Base-by-base conservation (phyloP, 2,329 filamentous ascomycete genomes). In the Berkeleyomyces basicola region DNA sequence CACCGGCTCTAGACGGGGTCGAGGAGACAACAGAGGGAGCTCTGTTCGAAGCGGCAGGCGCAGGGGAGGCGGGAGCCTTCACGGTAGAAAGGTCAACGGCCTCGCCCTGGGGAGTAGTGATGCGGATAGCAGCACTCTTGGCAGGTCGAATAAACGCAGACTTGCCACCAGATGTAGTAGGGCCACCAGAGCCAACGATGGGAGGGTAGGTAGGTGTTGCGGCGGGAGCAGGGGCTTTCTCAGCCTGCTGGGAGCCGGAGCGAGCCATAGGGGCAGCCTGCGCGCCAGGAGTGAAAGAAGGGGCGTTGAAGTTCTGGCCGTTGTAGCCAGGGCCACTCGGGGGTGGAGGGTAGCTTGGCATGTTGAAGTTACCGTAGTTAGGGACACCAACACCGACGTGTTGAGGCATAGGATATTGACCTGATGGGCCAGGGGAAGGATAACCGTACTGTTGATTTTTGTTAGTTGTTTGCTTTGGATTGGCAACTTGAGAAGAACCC, bases 81-180 rank as follows among this genome's bases (percentile, higher is more conserved):
- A 81, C 74, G 62, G 74, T 82, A 71, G 76, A 88, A 76, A 78
- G 81, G 68, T 90, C 84, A 10, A 96, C 77, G 39, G 84, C 82
- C 70, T 93, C 89, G 66, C 90, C 91, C 63, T 85, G 81, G 39
- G 86, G 81, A 69, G 90, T 88, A 78, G 90, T 95, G 77, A 96
- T 96, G 58, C 84, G 79, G 67, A 96, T 87, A 0, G 86, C 84
- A 58, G 84, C 84, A 73, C 82, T 53, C 46, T 53, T 59, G 7
- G 49, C 58, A 9, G 63, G 63, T 9, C 63, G 63, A 49, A 65
- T 47, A 37, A 65, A 65, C 14, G 53, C 63, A 23, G 58, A 39
- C 31, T 60, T 60, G 40, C 36, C 33, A 39, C 42, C 57, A 53
- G 60, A 55, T 42, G 63, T 58, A 47, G 65, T 37, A 43, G 80